Evolutionary conservation across 2,329 filamentous ascomycete species (phyloP).

Genomic region (Xylaria sp.): DNA sequence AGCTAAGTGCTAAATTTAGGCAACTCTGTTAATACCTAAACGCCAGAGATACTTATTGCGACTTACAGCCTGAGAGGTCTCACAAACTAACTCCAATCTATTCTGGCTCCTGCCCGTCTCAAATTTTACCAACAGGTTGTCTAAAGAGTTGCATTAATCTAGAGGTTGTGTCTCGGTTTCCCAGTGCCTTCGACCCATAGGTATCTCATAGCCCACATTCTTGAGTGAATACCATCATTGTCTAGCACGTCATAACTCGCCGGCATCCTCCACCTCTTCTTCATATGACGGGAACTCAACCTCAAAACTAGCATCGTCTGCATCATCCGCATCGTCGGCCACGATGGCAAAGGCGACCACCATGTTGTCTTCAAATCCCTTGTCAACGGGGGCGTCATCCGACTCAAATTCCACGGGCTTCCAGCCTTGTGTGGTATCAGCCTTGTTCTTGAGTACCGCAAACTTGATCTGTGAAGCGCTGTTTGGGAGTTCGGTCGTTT

Average conservation of each 20-base stretch:
- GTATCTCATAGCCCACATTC: not conserved
- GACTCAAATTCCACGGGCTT: constrained; percentile 56
- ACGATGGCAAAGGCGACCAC: constrained; percentile 63
- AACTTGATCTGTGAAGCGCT: constrained; percentile 59
- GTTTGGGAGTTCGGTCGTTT: constrained; percentile 55
- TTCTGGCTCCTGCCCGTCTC: not conserved
- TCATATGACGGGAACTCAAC: constrained; percentile 57
- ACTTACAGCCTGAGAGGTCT: too few relatives aligned
- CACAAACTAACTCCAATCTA: not conserved
- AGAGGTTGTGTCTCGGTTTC: not conserved
- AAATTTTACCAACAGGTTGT: not conserved
- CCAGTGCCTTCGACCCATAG: not conserved
- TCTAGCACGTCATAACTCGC: constrained; percentile 13
- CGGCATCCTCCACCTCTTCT: constrained; percentile 24
- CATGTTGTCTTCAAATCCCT: constrained; percentile 60
- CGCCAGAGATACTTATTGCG: not conserved
- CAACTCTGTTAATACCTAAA: not conserved
- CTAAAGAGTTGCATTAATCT: not conserved
- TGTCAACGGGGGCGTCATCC: constrained; percentile 54
- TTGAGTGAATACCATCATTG: not conserved
- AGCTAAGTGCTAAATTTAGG: too few relatives aligned
- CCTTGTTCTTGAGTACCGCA: constrained; percentile 57
- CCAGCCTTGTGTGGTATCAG: constrained; percentile 63
- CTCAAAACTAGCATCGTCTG: constrained; percentile 56
- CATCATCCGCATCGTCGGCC: constrained; percentile 52